Base-by-base conservation (phyloP, 2,329 filamentous ascomycete genomes). In the Diaporthe citrichinensis region DNA sequence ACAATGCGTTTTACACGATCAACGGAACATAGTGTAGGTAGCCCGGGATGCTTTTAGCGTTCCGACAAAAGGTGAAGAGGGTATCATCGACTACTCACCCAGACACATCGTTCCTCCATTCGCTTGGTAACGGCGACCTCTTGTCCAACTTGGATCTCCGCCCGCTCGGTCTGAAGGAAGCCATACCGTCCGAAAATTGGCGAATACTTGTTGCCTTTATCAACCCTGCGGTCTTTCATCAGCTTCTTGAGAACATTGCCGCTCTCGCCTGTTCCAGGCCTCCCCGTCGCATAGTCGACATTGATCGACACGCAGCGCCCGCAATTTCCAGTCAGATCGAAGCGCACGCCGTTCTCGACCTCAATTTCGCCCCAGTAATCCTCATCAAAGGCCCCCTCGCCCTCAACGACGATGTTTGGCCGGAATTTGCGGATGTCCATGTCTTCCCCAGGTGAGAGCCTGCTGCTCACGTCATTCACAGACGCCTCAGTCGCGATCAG, bases 171-270 rank as follows among this genome's bases (percentile, higher is more conserved):
- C 15, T 78, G 61, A 12, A 93, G 82, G 81, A 94, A 95, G 0
- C 88, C 92, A 83, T 95, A 95, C 59, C 93, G 87, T 14, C 94
- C 94, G 86, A 95, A 95, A 12, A 94, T 87, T 17, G 94, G 93
- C 76, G 88, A 90, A 81, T 90, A 94, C 81, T 91, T 93, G 46
- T 86, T 86, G 0, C 94, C 94, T n/a, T 81, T 78, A 80, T 96
- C 94, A 9, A 95, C 92, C 74, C 93, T 88, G 28, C 94, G 88
- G 82, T 95, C 92, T 71, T 87, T 89, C 88, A 92, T 92, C 79
- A 96, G 84, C 79, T 92, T 91, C 86, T 94, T 95, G 77, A 95
- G 84, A 23, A 94, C 88, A 53, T 84, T 86, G n/a, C 91, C 92
- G 49, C 85, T 82, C 79, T 91, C 90, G 2, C 90, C 91, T 1